A percentile compares a stretch with the other conserved stretches of the same genome.
Conservation (phyloP, 495 filamentous ascomycete species). For the Darksidea phi region DNA sequence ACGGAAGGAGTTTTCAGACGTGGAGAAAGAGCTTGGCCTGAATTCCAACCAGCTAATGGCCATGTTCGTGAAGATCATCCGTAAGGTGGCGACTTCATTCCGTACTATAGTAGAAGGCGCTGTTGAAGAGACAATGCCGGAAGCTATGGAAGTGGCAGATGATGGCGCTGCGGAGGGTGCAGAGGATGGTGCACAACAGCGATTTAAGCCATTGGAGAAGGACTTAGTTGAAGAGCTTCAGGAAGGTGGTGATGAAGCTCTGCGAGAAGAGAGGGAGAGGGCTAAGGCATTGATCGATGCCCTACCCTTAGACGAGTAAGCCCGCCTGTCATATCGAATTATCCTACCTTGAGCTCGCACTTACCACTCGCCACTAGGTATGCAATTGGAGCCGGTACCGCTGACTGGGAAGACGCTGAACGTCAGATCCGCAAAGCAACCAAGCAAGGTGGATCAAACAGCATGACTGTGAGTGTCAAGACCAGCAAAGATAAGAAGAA, state of each 20-base stretch:
- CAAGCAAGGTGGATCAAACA: slow-evolving; percentile 55
- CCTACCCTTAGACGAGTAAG: slow-evolving; percentile 84
- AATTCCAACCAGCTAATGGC: slow-evolving; percentile 79
- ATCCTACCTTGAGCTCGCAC: slow-evolving; percentile 7
- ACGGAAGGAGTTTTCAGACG: slow-evolving; percentile 74
- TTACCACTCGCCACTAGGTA: slow-evolving; percentile 58
- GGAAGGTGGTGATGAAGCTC: slow-evolving; percentile 74
- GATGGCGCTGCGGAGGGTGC: slow-evolving; percentile 53
- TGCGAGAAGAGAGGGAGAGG: slow-evolving; percentile 68
- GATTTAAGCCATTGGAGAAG: slow-evolving; percentile 65
- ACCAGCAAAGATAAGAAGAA: slow-evolving; percentile 70
- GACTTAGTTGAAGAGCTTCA: slow-evolving; percentile 82
- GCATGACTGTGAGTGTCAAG: slow-evolving; percentile 80
- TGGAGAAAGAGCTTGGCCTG: slow-evolving; percentile 77
- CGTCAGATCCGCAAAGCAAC: slow-evolving; percentile 60
- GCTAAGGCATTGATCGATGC: slow-evolving; percentile 85
- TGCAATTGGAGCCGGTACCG: slow-evolving; percentile 68
- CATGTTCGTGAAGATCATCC: slow-evolving; percentile 94
- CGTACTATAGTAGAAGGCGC: slow-evolving; percentile 69
- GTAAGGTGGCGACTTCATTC: slow-evolving; percentile 80
- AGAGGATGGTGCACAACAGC: slow-evolving; percentile 22
- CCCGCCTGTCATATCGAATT: slow-evolving; percentile 4
- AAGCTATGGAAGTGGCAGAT: slow-evolving; percentile 57
- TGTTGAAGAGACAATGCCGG: slow-evolving; percentile 68
- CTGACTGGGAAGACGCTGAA: slow-evolving; percentile 81